phyloP scores from a whole-genome alignment of 2,329 filamentous ascomycete genomes.

The Drechslerella coelobrocha region DNA sequence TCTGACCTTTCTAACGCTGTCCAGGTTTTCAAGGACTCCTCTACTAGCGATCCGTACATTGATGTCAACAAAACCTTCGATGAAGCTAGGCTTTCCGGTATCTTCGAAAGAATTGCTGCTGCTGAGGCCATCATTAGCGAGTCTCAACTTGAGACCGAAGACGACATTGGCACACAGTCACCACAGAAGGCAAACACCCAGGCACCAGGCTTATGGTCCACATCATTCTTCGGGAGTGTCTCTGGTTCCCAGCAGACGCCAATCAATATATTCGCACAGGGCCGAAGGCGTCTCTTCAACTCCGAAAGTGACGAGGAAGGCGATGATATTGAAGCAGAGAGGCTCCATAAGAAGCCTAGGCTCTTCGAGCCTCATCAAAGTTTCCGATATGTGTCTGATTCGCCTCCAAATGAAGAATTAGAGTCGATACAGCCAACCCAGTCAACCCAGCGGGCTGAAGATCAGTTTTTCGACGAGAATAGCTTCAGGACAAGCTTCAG shows the following conservation, averaged over 20 bases:
- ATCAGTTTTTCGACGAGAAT: conserved; percentile 45
- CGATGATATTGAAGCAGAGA: conserved; percentile 25
- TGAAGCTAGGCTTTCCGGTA: conserved; percentile 24
- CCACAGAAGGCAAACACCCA: conserved; percentile 26
- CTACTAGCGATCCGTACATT: conserved; percentile 23
- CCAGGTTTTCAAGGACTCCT: conserved; percentile 32
- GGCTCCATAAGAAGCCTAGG: conserved; percentile 25
- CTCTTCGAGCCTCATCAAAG: conserved; percentile 37
- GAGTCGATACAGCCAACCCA: neutral
- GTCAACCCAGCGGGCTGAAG: conserved; percentile 9
- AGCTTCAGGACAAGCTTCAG: conserved; percentile 38
- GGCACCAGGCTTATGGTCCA: conserved; percentile 33
- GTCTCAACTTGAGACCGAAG: conserved; percentile 24
- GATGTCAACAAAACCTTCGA: conserved; percentile 36
- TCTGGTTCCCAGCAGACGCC: conserved; percentile 21
- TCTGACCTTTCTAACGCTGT: neutral
- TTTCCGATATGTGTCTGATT: conserved; percentile 44
- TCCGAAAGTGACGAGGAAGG: conserved; percentile 39
- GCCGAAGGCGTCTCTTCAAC: conserved; percentile 30
- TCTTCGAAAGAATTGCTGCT: conserved; percentile 42
- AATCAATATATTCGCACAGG: conserved; percentile 43
- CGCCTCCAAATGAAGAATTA: conserved; percentile 1
- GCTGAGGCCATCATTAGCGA: conserved; percentile 35
- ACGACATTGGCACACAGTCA: conserved; percentile 12
- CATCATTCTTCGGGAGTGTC: conserved; percentile 25